A percentile compares a stretch with the other conserved stretches of the same genome.
phyloP scores from a whole-genome alignment of 2,329 filamentous ascomycete genomes.

The Chaetothyriales sp. region DNA sequence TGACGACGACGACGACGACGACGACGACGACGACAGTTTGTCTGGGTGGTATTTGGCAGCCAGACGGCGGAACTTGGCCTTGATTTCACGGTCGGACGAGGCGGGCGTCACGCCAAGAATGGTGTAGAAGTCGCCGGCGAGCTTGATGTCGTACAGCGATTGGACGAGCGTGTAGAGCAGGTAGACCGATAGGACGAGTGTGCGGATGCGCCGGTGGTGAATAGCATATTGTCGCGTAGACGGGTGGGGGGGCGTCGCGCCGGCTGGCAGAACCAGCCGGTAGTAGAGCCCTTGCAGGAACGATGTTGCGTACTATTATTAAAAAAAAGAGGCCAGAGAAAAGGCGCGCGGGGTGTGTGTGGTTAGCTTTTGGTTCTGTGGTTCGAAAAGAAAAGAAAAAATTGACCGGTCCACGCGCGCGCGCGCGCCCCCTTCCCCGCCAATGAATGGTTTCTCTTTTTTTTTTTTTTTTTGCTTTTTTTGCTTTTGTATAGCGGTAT shows the following conservation, averaged over 20 bases:
- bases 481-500: no score
- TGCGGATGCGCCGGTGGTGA: constrained; percentile 70
- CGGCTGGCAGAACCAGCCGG: constrained; percentile 73
- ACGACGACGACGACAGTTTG: constrained; percentile 41
- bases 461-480: no score
- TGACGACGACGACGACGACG: no score
- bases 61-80: constrained; percentile 68
- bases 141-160: constrained; percentile 64
- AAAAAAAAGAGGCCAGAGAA: no score
- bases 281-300: constrained; percentile 74
- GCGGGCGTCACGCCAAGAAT: constrained; percentile 53
- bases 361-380: no score
- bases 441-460: no score
- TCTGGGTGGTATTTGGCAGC: constrained; percentile 63
- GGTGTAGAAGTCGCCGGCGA: constrained; percentile 61
- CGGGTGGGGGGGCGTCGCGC: constrained; percentile 58
- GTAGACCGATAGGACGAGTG: constrained; percentile 67
- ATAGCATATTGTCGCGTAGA: constrained; percentile 52
- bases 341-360: constrained; percentile 1
- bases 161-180: constrained; percentile 88
- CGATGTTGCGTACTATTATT: constrained; percentile 67
- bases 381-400: no score
- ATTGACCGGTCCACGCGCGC: no score
- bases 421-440: no score
- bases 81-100: constrained; percentile 60